Conservation (phyloP, 148 eudicot genomes). For the Camellia japonica region DNA sequence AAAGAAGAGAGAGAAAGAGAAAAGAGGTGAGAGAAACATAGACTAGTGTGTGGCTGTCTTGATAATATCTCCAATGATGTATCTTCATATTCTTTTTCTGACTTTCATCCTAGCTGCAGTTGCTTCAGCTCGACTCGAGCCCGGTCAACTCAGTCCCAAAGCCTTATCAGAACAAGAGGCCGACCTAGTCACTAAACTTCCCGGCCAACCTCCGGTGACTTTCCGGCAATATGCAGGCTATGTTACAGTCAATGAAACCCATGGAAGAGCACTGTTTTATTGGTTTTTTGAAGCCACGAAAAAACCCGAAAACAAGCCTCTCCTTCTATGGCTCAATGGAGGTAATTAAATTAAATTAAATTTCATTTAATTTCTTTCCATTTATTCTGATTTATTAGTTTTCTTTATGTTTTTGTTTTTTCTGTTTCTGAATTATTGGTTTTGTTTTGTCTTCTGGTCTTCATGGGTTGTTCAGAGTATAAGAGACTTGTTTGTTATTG, state of each 20-base stretch:
- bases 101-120: not conserved
- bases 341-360: slow-evolving; percentile 34
- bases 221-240: slow-evolving; percentile 86
- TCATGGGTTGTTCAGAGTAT: too few species aligned
- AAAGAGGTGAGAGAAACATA: not conserved
- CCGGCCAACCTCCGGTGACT: slow-evolving; percentile 76
- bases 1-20: not conserved
- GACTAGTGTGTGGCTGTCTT: not conserved
- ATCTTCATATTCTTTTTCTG: not conserved
- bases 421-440: not conserved
- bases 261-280: slow-evolving; percentile 90
- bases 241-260: slow-evolving; percentile 73
- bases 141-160: slow-evolving; percentile 19
- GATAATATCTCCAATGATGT: not conserved
- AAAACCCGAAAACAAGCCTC: slow-evolving; percentile 51
- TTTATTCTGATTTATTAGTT: too few species aligned
- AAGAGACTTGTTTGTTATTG: not conserved
- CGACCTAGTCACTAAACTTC: slow-evolving; percentile 56
- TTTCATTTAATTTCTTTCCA: not conserved
- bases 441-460: too few species aligned
- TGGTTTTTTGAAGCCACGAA: slow-evolving; percentile 84
- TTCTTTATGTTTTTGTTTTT: too few species aligned
- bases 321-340: slow-evolving; percentile 93
- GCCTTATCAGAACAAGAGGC: slow-evolving; percentile 42
- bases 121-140: not conserved